Conservation (phyloP, 139 green algal genomes). For the Coelastrella sp. region DNA sequence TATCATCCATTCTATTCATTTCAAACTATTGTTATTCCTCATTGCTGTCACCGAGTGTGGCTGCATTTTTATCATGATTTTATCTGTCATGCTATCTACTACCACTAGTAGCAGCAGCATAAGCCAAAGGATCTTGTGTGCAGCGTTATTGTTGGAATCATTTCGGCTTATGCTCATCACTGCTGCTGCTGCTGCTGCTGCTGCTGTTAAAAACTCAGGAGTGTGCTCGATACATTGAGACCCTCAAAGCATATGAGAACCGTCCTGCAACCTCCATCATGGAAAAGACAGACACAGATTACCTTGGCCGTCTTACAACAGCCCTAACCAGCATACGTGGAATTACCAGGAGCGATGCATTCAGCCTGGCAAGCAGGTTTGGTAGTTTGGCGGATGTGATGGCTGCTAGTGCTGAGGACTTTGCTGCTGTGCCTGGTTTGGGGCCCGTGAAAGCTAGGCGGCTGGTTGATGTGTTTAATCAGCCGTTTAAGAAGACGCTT, state of each 20-base stretch:
- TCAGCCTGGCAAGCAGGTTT: background rate
- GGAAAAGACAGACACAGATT: slow-evolving; percentile 70
- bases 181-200: too few species aligned
- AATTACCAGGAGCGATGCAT: slow-evolving; percentile 71
- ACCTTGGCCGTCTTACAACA: slow-evolving; percentile 76
- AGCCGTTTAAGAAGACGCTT: slow-evolving; percentile 56
- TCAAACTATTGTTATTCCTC: too few species aligned
- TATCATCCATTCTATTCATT: too few species aligned
- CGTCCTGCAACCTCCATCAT: slow-evolving; percentile 88
- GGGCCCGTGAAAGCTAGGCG: slow-evolving; percentile 86
- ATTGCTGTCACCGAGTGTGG: too few species aligned
- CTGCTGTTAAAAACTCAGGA: slow-evolving; percentile 83
- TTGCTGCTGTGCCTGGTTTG: slow-evolving; percentile 85
- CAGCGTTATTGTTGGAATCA: too few species aligned
- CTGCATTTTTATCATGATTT: too few species aligned
- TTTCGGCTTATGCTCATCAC: too few species aligned
- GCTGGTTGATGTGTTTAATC: slow-evolving; percentile 61
- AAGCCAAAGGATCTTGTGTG: too few species aligned
- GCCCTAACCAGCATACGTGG: slow-evolving; percentile 77
- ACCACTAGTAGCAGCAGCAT: too few species aligned
- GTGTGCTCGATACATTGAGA: slow-evolving; percentile 94
- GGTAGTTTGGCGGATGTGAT: slow-evolving; percentile 23
- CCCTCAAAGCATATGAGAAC: slow-evolving; percentile 92
- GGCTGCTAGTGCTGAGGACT: slow-evolving; percentile 58
- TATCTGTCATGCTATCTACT: too few species aligned